Percentiles rank a stretch among this genome's conserved stretches.
These are phyloP conservation scores for Trametes coccinea DNA, from an alignment of 768 basidiomycete species.

Conservation along the genomic window DNA sequence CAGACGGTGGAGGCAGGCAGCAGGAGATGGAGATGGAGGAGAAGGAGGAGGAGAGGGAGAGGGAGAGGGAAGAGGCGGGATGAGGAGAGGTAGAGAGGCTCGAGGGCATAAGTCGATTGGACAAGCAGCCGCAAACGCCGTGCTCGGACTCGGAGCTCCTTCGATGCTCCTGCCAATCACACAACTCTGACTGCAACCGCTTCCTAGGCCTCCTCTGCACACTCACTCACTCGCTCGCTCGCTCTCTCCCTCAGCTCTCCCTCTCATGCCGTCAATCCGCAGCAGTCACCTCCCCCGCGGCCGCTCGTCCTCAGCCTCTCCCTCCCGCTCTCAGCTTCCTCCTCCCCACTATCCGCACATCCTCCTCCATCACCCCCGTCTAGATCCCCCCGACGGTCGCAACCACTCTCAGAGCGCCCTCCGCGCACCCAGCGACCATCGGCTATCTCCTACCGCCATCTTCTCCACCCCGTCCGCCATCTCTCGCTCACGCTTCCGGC, in stretches of 20 bases:
- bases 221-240: no score
- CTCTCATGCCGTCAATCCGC: slow-evolving; percentile 20
- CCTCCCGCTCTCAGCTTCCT: neutral
- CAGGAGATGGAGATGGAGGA: slow-evolving; percentile 2
- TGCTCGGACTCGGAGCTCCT: slow-evolving; percentile 24
- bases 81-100: neutral
- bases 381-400: no score
- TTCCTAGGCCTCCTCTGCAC: no score
- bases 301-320: neutral
- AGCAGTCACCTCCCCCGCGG: slow-evolving; percentile 1
- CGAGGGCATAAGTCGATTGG: slow-evolving; percentile 23
- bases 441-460: slow-evolving; percentile 17
- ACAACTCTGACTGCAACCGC: slow-evolving; percentile 19
- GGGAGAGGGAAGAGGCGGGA: slow-evolving; percentile 18
- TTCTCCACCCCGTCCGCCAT: slow-evolving; percentile 2
- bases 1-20: neutral
- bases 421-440: neutral
- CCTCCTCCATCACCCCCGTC: no score
- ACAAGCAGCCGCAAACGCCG: slow-evolving; percentile 30
- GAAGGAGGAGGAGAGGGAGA: slow-evolving; percentile 12
- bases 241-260: no score
- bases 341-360: no score
- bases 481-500: neutral
- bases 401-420: neutral
- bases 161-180: slow-evolving; percentile 22